Evolutionary conservation across 2,329 filamentous ascomycete species (phyloP), one percentile per base, ranked within the genome.

Genomic region (Lachnellula subtilissima): DNA sequence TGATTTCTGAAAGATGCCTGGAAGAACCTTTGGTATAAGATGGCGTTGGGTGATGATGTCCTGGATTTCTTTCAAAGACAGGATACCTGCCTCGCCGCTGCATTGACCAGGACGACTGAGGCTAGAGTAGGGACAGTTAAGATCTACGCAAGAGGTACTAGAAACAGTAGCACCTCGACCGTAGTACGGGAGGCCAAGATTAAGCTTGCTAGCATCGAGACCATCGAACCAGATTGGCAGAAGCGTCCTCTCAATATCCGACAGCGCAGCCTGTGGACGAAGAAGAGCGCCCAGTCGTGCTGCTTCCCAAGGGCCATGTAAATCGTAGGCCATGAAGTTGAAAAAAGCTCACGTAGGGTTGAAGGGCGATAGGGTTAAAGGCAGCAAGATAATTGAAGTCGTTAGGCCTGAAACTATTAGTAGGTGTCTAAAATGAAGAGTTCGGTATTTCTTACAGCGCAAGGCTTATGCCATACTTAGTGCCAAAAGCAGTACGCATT

Each of bases 131-230:
- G 62, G 58, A 57, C 69, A 70, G 2, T 63, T 61, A 4, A 65
- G 47, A 17, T 58, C 64, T 36, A 57, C 64, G 55, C 65, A 69
- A 3, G 42, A 52, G 0, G 54, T 45, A 47, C 65, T 61, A 2
- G 55, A 48, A 3, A 69, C 53, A 0, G 73, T 78, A 47, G 74
- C 79, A 2, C 74, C 72, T 5, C 77, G 68, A 0, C 77, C 77
- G 52, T 81, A 81, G 48, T 71, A 72, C 1, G 76, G 76, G 0
- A 79, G 53, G 0, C 78, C 78, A 2, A 81, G 62, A 54, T 76
- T 76, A 37, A 80, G 62, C 58, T 79, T 77, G 3, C 50, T 46
- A 0, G 73, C 70, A 43, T 73, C 57, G 0, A 80, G 52, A 1
- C 68, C 67, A 36, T 70, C 72, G 51, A 70, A 74, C 74, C 74